A percentile compares a stretch with the other conserved stretches of the same genome.
phyloP scores from a whole-genome alignment of 2,329 filamentous ascomycete genomes.

The Lomentospora prolificans region DNA sequence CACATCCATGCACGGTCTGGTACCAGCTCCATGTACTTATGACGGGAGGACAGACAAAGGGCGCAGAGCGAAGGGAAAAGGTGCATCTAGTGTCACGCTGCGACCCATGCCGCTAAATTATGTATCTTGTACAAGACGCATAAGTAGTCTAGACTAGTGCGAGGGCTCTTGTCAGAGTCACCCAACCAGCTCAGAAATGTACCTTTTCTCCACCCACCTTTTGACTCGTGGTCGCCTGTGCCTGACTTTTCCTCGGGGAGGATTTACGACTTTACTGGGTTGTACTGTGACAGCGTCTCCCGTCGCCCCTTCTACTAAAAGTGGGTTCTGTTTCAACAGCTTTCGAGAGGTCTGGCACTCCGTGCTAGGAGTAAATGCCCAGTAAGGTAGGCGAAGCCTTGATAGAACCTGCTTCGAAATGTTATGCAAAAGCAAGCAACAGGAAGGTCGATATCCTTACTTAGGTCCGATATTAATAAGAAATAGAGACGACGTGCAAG shows the following conservation, averaged over 20 bases:
- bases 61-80: background rate
- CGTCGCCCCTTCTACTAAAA: too few species aligned
- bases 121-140: background rate
- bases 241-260: background rate
- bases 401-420: too few species aligned
- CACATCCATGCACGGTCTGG: background rate
- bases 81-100: background rate
- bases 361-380: too few species aligned
- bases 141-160: background rate
- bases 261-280: background rate
- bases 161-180: background rate
- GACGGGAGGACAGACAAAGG: background rate
- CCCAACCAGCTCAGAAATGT: background rate
- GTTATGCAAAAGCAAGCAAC: too few species aligned
- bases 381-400: too few species aligned
- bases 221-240: too few species aligned
- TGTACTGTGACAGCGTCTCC: too few species aligned
- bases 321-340: too few species aligned
- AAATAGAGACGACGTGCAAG: too few species aligned
- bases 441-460: too few species aligned
- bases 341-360: too few species aligned
- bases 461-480: too few species aligned
- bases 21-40: background rate
- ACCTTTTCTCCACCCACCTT: slow-evolving; percentile 1
- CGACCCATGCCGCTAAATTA: background rate